These are phyloP conservation scores for Phragmites australis DNA, from an alignment of 176 grass and related monocot species.

Conservation along the genomic window DNA sequence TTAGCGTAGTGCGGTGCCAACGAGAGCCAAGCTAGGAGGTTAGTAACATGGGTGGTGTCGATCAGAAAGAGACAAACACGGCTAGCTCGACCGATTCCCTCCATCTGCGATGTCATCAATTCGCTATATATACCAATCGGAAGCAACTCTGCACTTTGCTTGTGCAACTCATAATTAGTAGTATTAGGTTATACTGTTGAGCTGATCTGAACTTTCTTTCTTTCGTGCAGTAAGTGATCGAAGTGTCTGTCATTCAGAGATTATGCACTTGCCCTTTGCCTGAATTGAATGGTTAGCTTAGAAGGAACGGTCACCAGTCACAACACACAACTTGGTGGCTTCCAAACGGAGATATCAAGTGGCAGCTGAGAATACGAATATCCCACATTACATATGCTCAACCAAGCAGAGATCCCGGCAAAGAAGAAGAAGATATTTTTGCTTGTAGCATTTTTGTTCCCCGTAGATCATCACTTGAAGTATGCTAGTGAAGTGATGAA, in stretches of 20 bases:
- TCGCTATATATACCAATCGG: neutral
- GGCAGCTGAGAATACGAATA: slow-evolving; percentile 15
- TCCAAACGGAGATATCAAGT: neutral
- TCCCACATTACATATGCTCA: neutral
- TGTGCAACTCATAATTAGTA: slow-evolving; percentile 17
- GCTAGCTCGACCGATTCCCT: neutral
- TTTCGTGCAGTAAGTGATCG: neutral
- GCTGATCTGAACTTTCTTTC: neutral
- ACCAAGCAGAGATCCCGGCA: too few species aligned
- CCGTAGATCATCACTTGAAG: neutral
- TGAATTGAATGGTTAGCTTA: slow-evolving; percentile 31
- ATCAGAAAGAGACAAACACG: too few species aligned
- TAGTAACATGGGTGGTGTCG: too few species aligned
- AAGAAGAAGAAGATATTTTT: neutral
- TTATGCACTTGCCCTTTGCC: slow-evolving; percentile 41
- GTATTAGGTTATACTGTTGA: neutral
- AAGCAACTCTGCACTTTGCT: slow-evolving; percentile 43
- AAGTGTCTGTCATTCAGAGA: neutral
- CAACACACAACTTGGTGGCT: neutral
- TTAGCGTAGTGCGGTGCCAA: slow-evolving; percentile 2
- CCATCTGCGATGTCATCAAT: neutral
- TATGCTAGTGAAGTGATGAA: neutral
- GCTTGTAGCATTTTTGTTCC: neutral
- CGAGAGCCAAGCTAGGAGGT: neutral
- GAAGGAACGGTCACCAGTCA: neutral